Conservation (phyloP, 768 basidiomycete species). For the Podaxis pistillaris region DNA sequence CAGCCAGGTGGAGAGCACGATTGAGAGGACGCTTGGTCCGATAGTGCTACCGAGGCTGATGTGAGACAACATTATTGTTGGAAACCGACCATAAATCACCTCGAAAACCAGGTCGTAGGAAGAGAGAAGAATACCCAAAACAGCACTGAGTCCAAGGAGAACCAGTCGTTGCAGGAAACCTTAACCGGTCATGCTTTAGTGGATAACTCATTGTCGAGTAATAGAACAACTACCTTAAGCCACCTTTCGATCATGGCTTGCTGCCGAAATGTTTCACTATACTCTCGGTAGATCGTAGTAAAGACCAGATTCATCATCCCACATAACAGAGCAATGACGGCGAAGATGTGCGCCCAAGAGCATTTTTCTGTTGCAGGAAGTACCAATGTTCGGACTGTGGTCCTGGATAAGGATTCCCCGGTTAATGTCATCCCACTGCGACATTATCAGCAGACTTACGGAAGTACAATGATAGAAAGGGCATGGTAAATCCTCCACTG, state of each 20-base stretch:
- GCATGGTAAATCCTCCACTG: background rate
- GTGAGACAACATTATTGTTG: no score
- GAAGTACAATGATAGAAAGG: background rate
- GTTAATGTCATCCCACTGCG: background rate
- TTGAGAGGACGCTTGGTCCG: no score
- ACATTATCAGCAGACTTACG: background rate
- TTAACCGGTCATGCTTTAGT: background rate
- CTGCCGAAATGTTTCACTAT: background rate
- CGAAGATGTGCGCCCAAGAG: background rate
- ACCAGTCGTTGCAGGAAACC: background rate
- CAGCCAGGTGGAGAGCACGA: no score
- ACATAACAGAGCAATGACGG: background rate
- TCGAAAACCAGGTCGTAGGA: background rate
- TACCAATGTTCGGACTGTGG: background rate
- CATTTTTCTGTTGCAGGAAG: background rate
- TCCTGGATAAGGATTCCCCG: background rate
- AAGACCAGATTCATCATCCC: background rate
- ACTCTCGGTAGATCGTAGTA: background rate
- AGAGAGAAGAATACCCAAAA: background rate
- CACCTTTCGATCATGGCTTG: background rate
- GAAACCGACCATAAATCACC: background rate
- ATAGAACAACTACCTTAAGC: background rate
- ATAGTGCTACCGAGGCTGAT: no score
- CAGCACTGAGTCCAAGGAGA: background rate
- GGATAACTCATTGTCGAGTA: background rate